Evolutionary conservation across 352 stramenopile genomes (phyloP), one percentile per base, ranked within the genome.

Genomic region (Aphanomyces stellatus): DNA sequence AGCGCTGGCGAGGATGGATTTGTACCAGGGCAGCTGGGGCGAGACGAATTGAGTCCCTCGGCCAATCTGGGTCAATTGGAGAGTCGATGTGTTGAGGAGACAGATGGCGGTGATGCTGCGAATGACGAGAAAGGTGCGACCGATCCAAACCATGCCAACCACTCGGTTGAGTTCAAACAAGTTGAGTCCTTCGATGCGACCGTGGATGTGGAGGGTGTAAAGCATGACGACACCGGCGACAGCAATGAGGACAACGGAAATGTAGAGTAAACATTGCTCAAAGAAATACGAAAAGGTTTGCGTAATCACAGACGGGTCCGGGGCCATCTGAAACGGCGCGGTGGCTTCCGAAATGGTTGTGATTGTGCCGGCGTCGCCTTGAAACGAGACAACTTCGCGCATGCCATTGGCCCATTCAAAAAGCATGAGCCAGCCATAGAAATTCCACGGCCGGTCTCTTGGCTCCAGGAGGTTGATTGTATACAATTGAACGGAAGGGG

Each of bases 71-170:
- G 6, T n/a, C 3, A 63, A 34, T 5, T 5, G 2, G n/a, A 63
- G 28, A 15, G 55, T 63, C 13, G 22, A 8, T 15, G 55, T 63
- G 35, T 49, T 48, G 35, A 63, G 55, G 13, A 63, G 35, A 25
- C 55, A 63, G 11, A 63, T 24, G 2, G 55, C 55, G 4, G 41
- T 49, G 25, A 63, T 53, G n/a, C 55, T 63, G 24, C 55, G 55
- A 10, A 63, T 34, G 15, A 63, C 15, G 22, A 63, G 41, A 53
- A 43, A 51, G 11, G 19, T 63, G 6, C 55, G 35, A 15, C 55
- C 55, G 28, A 63, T 53, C 55, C 55, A 63, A 25, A 51, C 55
- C 28, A 63, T 63, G 25, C 55, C 55, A 2, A 63, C 55, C n/a
- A 63, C 30, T 59, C 55, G 55, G 35, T 63, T 63, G 2, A 63